Conservation (phyloP, 345 rosid genomes). For the Eucalyptus lansdowneana region DNA sequence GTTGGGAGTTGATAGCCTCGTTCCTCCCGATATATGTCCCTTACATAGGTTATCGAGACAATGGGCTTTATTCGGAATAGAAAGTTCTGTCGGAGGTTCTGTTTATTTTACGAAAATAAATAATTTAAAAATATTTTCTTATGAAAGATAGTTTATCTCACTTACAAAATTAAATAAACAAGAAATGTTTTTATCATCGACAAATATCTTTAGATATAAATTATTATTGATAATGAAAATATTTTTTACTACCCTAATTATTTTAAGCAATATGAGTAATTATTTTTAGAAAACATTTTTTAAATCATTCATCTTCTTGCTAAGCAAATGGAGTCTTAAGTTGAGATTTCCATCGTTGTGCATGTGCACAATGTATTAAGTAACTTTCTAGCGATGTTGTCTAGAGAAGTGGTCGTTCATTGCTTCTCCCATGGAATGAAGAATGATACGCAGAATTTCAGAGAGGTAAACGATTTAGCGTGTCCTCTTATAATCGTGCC, state of each 20-base stretch:
- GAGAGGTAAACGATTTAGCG: background rate
- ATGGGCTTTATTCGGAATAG: background rate
- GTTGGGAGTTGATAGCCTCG: background rate
- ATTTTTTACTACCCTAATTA: too few species aligned
- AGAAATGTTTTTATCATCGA: accelerated
- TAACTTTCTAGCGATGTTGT: background rate
- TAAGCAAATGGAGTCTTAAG: background rate
- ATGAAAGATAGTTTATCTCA: too few species aligned
- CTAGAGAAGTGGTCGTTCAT: background rate
- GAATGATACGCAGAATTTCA: background rate
- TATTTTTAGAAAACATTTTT: too few species aligned
- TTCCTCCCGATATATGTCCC: background rate
- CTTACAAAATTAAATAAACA: too few species aligned
- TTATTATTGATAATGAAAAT: too few species aligned
- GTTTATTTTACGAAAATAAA: too few species aligned
- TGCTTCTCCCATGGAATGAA: background rate
- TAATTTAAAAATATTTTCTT: too few species aligned
- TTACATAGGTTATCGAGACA: background rate
- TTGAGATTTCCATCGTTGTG: background rate
- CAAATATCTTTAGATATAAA: too few species aligned
- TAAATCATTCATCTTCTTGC: background rate
- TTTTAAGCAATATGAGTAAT: accelerated
- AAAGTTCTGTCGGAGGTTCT: background rate
- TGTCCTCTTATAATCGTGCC: background rate
- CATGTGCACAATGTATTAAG: background rate